A percentile compares a stretch with the other conserved stretches of the same genome.
Evolutionary conservation across 495 filamentous ascomycete species (phyloP).

Genomic region (Neurospora hispaniola): DNA sequence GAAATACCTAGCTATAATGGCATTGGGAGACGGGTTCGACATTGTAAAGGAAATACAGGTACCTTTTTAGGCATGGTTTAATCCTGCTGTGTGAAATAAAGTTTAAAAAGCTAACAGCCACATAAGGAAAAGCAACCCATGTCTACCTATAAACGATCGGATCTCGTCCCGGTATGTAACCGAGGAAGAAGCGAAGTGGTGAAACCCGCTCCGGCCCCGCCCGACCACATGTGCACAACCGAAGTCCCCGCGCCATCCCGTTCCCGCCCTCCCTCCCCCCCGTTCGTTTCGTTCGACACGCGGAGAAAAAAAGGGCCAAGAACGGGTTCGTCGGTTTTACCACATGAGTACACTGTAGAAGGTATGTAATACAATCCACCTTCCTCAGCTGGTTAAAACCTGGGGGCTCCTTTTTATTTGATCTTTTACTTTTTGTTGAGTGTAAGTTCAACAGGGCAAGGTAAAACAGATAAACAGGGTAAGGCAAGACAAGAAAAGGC

Average conservation of each 20-base stretch:
- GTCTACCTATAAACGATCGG: background rate
- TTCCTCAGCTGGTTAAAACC: background rate
- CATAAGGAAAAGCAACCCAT: background rate
- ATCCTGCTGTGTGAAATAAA: background rate
- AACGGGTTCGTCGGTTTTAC: background rate
- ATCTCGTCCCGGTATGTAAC: background rate
- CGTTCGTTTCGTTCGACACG: background rate
- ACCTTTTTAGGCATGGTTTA: background rate
- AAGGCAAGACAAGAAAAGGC: background rate
- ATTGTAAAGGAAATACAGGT: background rate
- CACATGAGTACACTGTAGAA: background rate
- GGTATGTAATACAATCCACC: background rate
- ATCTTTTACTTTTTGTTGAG: no score
- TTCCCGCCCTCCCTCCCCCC: background rate
- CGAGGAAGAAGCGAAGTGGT: background rate
- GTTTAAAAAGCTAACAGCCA: background rate
- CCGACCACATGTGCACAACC: background rate
- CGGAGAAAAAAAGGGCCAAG: no score
- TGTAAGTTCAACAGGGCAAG: background rate
- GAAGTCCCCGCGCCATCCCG: background rate
- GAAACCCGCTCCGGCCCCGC: background rate
- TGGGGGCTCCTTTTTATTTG: background rate
- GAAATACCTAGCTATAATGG: background rate
- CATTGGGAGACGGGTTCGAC: background rate
- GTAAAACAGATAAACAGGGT: background rate